A percentile compares a stretch with the other conserved stretches of the same genome.
phyloP scores from a whole-genome alignment of 2,329 filamentous ascomycete genomes.

The Coniochaeta prunicola region DNA sequence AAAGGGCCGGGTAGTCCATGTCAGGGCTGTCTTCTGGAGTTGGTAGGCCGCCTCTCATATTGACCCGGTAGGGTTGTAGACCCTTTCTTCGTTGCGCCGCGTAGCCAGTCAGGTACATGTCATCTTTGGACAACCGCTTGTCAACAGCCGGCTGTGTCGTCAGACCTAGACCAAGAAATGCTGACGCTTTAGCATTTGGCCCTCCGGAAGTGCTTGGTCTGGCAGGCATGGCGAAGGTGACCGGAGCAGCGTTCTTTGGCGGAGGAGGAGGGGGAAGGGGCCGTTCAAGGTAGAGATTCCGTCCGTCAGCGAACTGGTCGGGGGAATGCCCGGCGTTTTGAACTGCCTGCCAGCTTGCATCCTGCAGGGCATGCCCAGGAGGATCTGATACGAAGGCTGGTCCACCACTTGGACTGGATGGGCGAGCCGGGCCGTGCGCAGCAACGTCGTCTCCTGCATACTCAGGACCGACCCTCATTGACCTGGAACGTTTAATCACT shows the following conservation, averaged over 20 bases:
- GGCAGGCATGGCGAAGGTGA: slow-evolving; percentile 20
- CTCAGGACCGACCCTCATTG: slow-evolving; percentile 15
- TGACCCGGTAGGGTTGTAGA: slow-evolving; percentile 13
- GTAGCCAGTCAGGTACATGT: slow-evolving; percentile 27
- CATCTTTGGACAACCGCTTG: slow-evolving; percentile 38
- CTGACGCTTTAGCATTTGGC: slow-evolving; percentile 19
- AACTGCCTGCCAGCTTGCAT: slow-evolving; percentile 19
- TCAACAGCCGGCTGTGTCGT: slow-evolving; percentile 18
- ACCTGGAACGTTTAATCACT: slow-evolving; percentile 24
- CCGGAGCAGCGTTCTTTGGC: slow-evolving; percentile 14
- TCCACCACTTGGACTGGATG: slow-evolving; percentile 10
- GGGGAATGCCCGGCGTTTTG: slow-evolving; percentile 24
- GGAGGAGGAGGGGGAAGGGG: slow-evolving; percentile 21
- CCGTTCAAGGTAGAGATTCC: slow-evolving; percentile 20
- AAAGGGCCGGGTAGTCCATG: slow-evolving; percentile 16
- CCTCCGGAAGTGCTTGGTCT: slow-evolving; percentile 36
- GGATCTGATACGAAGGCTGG: slow-evolving; percentile 27
- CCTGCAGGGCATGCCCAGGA: slow-evolving; percentile 18
- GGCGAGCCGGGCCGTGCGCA: slow-evolving; percentile 19
- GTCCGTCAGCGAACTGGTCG: slow-evolving; percentile 18
- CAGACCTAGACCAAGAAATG: slow-evolving; percentile 7
- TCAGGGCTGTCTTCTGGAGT: slow-evolving; percentile 35
- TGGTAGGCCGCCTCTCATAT: slow-evolving; percentile 30
- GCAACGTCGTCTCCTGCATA: slow-evolving; percentile 6
- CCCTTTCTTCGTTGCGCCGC: slow-evolving; percentile 15